These are phyloP conservation scores for Choanephora cucurbitarum DNA, from an alignment of 371 early-diverging fungal genomes.

Conservation along the genomic window DNA sequence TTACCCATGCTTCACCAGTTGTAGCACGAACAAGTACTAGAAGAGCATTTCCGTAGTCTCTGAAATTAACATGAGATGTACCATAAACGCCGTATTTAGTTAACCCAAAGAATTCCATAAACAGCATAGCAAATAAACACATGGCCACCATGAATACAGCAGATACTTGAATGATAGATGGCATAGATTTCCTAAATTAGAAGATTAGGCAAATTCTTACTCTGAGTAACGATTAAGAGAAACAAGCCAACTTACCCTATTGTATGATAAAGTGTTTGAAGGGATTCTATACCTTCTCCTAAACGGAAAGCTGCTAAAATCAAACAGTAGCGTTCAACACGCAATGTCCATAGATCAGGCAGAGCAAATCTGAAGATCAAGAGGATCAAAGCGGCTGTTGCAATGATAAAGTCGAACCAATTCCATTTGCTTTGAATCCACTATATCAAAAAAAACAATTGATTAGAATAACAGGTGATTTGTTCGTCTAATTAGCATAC, in stretches of 20 bases:
- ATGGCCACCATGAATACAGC: constrained; percentile 61
- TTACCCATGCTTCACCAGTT: constrained; percentile 63
- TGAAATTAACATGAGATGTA: constrained; percentile 47
- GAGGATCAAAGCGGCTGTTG: constrained; percentile 43
- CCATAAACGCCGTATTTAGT: constrained; percentile 57
- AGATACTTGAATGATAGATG: constrained; percentile 57
- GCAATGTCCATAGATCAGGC: constrained; percentile 51
- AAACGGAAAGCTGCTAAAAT: constrained; percentile 60
- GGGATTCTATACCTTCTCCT: constrained; percentile 57
- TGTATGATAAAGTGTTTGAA: constrained; percentile 59
- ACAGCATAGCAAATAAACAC: constrained; percentile 60
- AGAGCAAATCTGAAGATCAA: constrained; percentile 49
- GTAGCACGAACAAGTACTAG: constrained; percentile 57
- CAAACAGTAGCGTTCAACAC: constrained; percentile 55
- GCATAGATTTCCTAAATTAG: constrained; percentile 46
- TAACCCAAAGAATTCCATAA: constrained; percentile 63
- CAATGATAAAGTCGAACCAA: constrained; percentile 53
- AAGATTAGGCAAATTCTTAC: background rate
- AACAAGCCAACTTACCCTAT: constrained; percentile 38
- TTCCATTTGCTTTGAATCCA: constrained; percentile 64
- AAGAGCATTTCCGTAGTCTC: constrained; percentile 60
- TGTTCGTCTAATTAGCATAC: constrained; percentile 20
- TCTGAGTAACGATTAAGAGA: background rate
- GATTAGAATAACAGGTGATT: background rate
- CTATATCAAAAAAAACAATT: constrained; percentile 20